Conservation (phyloP, 2,329 filamentous ascomycete species). For the Botryotinia calthae region DNA sequence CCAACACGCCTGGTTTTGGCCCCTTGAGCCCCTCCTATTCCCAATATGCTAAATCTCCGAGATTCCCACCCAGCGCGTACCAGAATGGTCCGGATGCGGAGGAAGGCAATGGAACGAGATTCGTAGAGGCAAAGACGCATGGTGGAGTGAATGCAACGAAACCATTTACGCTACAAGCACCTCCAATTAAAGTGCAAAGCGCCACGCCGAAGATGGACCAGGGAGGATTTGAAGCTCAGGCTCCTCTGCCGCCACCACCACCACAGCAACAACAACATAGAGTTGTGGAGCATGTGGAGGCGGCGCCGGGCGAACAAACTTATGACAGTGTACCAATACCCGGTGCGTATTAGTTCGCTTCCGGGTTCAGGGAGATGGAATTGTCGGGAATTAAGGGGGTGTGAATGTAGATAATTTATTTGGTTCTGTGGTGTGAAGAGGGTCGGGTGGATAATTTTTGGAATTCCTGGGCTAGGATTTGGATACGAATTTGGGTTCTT, state of each 20-base stretch:
- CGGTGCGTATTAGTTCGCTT: conserved; percentile 67
- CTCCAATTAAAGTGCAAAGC: conserved; percentile 73
- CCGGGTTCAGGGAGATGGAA: conserved; percentile 33
- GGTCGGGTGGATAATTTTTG: background rate
- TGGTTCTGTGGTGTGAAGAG: background rate
- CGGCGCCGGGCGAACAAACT: conserved; percentile 75
- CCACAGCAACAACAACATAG: conserved; percentile 30
- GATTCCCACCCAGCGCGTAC: conserved; percentile 58
- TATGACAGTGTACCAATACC: conserved; percentile 89
- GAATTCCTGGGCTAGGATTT: background rate
- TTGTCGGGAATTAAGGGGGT: background rate
- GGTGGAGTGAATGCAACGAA: conserved; percentile 50
- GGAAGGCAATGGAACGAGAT: conserved; percentile 47
- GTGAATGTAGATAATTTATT: conserved; percentile 5
- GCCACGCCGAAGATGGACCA: conserved; percentile 67
- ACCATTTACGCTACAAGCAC: conserved; percentile 83
- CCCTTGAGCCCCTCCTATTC: conserved; percentile 61
- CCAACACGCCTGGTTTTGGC: conserved; percentile 88
- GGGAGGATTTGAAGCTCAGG: conserved; percentile 56
- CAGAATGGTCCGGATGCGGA: conserved; percentile 53
- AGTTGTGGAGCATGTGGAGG: conserved; percentile 62
- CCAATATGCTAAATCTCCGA: conserved; percentile 45
- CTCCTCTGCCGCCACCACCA: conserved; percentile 20
- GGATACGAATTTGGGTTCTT: background rate
- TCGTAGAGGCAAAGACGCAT: conserved; percentile 55